Percentiles rank a stretch among this genome's conserved stretches.
Evolutionary conservation across 1,139 yeast genomes (phyloP).

Genomic region (Blastobotrys persicus): DNA sequence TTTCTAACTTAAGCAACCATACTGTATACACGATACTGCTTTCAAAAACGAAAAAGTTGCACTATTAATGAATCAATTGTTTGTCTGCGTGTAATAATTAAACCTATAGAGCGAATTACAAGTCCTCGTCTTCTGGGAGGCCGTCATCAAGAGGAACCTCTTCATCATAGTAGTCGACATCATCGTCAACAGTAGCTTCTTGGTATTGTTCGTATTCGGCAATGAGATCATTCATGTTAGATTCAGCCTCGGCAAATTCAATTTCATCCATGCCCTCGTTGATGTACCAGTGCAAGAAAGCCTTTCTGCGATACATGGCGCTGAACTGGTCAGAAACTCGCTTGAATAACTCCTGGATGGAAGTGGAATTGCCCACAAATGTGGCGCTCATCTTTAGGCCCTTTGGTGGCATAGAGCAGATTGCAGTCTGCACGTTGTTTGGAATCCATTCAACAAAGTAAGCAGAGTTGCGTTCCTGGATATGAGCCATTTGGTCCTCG

Average conservation of each 20-base stretch:
- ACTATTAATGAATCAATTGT: no score
- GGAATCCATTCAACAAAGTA: constrained; percentile 97
- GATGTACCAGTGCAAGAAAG: constrained; percentile 94
- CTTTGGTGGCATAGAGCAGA: constrained; percentile 86
- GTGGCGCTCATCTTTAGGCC: constrained; percentile 88
- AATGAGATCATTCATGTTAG: constrained; percentile 82
- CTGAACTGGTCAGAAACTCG: constrained; percentile 87
- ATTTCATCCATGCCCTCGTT: constrained; percentile 94
- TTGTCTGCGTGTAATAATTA: no score
- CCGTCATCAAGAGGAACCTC: constrained; percentile 22
- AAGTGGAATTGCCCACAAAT: constrained; percentile 87
- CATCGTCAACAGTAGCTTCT: constrained; percentile 75
- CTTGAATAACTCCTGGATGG: constrained; percentile 85
- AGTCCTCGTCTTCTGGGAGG: constrained; percentile 22
- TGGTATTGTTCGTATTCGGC: constrained; percentile 92
- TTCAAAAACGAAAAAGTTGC: no score
- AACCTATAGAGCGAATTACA: constrained; percentile 8
- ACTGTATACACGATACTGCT: no score
- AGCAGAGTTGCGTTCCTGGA: constrained; percentile 75
- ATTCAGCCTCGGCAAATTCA: constrained; percentile 87
- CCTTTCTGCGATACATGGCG: constrained; percentile 91
- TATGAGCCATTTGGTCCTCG: constrained; percentile 86
- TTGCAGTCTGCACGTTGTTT: constrained; percentile 91
- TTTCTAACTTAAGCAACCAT: no score
- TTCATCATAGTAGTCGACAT: constrained; percentile 61